Evolutionary conservation across 768 basidiomycete genomes (phyloP), one percentile per base, ranked within the genome.

Genomic region (Astraeus odoratus): DNA sequence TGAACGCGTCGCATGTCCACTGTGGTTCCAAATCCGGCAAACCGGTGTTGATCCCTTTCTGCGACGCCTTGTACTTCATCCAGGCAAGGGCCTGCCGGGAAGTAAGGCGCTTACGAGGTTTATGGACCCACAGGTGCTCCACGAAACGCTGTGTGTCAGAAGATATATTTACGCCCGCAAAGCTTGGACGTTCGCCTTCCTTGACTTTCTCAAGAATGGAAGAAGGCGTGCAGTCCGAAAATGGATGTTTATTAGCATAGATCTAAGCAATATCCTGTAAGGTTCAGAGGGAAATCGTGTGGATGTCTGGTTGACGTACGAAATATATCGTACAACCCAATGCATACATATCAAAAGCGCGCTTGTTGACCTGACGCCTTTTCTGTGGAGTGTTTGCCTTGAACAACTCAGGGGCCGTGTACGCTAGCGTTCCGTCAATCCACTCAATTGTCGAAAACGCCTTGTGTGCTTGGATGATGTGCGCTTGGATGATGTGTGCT

Each of bases 281-380:
- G n/a, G n/a, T n/a, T 31, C 30, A 31, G n/a, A 31, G 30, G 10
- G n/a, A 12, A 10, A 31, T 31, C n/a, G n/a, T n/a, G n/a, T n/a
- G n/a, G 30, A n/a, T n/a, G 10, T 3, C n/a, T 5, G 10, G 25
- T n/a, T 19, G 5, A 50, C 60, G 9, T 41, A 66, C 68, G 56
- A 58, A 66, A 26, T 70, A 72, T 31, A 66, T 66, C 2, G 70
- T 68, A 41, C 68, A 72, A 20, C 59, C 68, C 30, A 67, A 58
- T 1, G 72, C 65, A 47, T 73, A 73, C 43, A 74, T 59, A 44
- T 74, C 72, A 13, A 61, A 60, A 7, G 26, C 42, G 42, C 60
- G 63, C 33, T 51, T 60, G 49, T 62, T 61, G 29, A 63, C 40
- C 2, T 35, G 27, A 12, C 41, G 42, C 47, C 33, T 52, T 8